Base-by-base conservation (phyloP, 2,329 filamentous ascomycete species). In the Talaromyces piceae region DNA sequence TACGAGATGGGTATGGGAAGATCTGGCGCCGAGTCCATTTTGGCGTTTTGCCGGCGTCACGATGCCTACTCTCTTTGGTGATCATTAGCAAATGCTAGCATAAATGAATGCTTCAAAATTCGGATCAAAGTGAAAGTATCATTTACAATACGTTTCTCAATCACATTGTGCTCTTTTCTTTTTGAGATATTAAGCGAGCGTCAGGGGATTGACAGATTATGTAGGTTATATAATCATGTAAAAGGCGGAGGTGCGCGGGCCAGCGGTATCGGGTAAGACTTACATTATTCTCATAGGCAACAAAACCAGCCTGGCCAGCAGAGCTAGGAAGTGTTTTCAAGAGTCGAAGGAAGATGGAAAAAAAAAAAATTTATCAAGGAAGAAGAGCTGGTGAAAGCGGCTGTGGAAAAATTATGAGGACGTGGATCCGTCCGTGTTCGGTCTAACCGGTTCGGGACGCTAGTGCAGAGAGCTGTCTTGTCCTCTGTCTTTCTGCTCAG, bases 181-280 rank as follows among this genome's bases (percentile, higher is more conserved):
- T 49, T 56, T 65, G 61, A 68, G 61, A 67, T 67, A 60, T 61
- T 61, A 61, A 53, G n/a, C 59, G 67, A 73, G 73, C 73, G 74
- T 88, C 84, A 86, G 85, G 77, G 82, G 85, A 88, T 88, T 88
- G 85, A 88, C 85, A 88, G 85, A 88, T 87, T 82, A 75, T 70
- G 70, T 70, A 73, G 73, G 73, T 73, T 65, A 76, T 37, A 73
- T 82, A 81, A 83, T 87, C 84, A 86, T 87, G 67, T 69, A 63
- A 68, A 47, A 41, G 33, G 25, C 61, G 22, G 33, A n/a, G 8
- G 20, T 11, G 18, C n/a, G 13, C 22, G 23, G 39, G 23, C 2
- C 20, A 28, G 33, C 9, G 27, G 13, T 9, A 16, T 16, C 33
- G 8, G 20, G 31, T 20, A n/a, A 22, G 26, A 43, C 45, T 48